phyloP scores from a whole-genome alignment of 148 eudicot species.

The Chenopodium album region DNA sequence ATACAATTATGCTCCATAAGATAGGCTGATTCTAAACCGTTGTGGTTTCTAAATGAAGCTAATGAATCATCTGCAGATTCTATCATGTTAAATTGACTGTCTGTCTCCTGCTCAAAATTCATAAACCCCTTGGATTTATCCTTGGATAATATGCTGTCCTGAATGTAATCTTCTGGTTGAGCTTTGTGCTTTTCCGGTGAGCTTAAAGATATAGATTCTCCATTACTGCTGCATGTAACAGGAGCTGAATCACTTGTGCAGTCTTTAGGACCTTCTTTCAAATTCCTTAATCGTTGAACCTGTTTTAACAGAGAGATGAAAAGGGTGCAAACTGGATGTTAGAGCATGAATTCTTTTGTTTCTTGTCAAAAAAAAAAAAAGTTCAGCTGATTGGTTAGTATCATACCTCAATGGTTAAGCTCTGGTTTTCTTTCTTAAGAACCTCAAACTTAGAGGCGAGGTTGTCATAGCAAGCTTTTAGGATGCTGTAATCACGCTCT shows the following conservation, averaged over 20 bases:
- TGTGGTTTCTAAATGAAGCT: slow-evolving; percentile 23
- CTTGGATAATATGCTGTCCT: not conserved
- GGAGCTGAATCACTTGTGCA: slow-evolving; percentile 16
- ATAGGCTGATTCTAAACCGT: slow-evolving; percentile 27
- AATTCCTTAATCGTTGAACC: slow-evolving; percentile 43
- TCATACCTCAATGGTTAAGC: slow-evolving; percentile 41
- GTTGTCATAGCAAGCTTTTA: slow-evolving; percentile 38
- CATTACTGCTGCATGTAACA: slow-evolving; percentile 20
- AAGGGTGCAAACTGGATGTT: slow-evolving; percentile 9
- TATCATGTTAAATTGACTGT: slow-evolving; percentile 16
- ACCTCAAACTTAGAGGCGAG: slow-evolving; percentile 41
- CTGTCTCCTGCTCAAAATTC: slow-evolving; percentile 4
- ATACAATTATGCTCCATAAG: slow-evolving; percentile 25
- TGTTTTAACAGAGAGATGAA: slow-evolving; percentile 19
- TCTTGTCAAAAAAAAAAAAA: not conserved
- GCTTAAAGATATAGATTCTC: slow-evolving; percentile 1
- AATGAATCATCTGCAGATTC: slow-evolving; percentile 25
- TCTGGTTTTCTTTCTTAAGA: slow-evolving; percentile 43
- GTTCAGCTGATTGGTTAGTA: not conserved
- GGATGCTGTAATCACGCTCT: slow-evolving; percentile 41
- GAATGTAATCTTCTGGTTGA: slow-evolving; percentile 14
- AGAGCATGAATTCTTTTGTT: not conserved
- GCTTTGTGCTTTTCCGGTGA: slow-evolving; percentile 5
- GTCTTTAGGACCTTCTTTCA: slow-evolving; percentile 20
- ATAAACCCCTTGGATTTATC: not conserved